Evolutionary conservation across 306 rosid species (phyloP), one percentile per base, ranked within the genome.

Genomic region (Castanea mollissima): DNA sequence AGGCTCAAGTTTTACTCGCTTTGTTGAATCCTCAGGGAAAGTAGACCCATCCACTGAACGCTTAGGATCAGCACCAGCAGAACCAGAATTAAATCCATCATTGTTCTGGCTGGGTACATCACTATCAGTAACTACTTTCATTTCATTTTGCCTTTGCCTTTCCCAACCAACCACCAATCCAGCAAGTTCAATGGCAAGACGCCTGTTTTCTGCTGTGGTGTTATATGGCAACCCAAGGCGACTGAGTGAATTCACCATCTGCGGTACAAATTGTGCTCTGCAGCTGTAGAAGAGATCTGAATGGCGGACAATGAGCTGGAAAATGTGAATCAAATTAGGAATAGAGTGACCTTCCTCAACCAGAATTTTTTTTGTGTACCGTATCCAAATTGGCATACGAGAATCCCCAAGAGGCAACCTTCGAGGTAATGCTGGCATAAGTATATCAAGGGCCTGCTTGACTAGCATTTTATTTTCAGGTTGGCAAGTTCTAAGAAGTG

Each of bases 121-220:
- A 75, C 89, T 69, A 78, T 90, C 99, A 63, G 86, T 81, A 51
- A 86, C 93, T 77, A 84, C 86, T 89, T 91, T 93, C 90, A 91
- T 91, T 86, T 96, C 99, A 83, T 85, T 90, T 87, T 96, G 98
- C 79, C 99, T 88, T 85, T 89, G 98, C 76, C 94, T 88, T 86
- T 96, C 99, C 99, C 99, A 96, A 82, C 94, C 94, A 86, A 96
- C 99, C 72, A 96, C 99, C 89, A 96, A 96, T 54, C 99, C 99
- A 69, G 99, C 97, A 80, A 96, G 99, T 72, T 96, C 99, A 89
- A 96, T 93, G 80, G 99, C 98, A 62, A 96, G 99, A 35, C 98
- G 94, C 83, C 99, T 88, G 85, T 96, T 93, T 80, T 96, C 99
- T 54, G 91, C 92, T 14, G 98, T 90, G 49, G 99, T 96, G 85